These are phyloP conservation scores for Vigna hirtella DNA, from an alignment of 306 rosid genomes.

Conservation along the genomic window DNA sequence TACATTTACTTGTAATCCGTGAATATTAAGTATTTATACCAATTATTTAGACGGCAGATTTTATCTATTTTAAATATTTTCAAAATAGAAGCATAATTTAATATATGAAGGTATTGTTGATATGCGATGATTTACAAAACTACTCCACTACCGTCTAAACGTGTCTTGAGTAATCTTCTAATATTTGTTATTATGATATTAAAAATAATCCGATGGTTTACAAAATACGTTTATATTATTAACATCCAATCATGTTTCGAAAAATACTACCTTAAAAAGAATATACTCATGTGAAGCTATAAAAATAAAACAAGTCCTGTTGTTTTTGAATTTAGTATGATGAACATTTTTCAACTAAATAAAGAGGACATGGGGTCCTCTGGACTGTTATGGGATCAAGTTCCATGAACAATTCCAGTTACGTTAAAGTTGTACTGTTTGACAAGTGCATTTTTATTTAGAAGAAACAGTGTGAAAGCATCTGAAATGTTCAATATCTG, in stretches of 20 bases:
- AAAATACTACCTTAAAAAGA: neutral
- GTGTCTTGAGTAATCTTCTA: too few species aligned
- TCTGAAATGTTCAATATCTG: slow-evolving; percentile 14
- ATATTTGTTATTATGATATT: too few species aligned
- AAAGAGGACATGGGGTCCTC: neutral
- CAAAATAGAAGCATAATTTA: too few species aligned
- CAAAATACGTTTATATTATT: neutral
- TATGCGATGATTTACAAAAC: neutral
- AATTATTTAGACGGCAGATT: too few species aligned
- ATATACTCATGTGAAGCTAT: neutral
- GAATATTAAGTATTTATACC: too few species aligned
- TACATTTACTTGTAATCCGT: too few species aligned
- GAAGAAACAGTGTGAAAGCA: slow-evolving; percentile 25
- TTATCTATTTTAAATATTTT: too few species aligned
- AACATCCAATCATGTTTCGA: neutral
- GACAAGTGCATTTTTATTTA: slow-evolving; percentile 30
- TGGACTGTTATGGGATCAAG: slow-evolving; percentile 30
- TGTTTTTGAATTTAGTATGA: slow-evolving; percentile 16
- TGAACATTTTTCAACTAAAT: neutral
- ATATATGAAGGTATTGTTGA: neutral
- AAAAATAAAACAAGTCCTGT: neutral
- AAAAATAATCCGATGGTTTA: too few species aligned
- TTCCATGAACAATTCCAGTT: slow-evolving; percentile 44
- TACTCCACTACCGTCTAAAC: too few species aligned
- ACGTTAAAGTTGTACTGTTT: slow-evolving; percentile 28